These are phyloP conservation scores for Rhodotorula toruloides DNA, from an alignment of 768 basidiomycete genomes.

Conservation along the genomic window DNA sequence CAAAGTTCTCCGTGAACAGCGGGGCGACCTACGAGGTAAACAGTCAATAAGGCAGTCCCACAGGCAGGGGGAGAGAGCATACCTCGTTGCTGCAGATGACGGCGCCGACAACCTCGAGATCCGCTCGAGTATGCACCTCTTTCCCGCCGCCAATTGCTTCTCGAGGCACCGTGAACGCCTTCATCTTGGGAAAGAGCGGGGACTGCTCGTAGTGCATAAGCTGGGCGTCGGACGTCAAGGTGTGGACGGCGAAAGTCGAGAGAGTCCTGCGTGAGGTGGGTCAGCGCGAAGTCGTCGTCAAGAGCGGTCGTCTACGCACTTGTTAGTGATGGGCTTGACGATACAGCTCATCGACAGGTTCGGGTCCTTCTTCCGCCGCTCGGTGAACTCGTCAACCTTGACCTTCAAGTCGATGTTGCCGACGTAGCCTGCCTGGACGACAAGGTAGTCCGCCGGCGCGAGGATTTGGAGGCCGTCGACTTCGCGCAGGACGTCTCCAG, in stretches of 20 bases:
- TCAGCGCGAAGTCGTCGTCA: background rate
- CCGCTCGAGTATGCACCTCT: slow-evolving; percentile 79
- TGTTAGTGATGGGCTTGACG: slow-evolving; percentile 16
- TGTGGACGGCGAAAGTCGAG: slow-evolving; percentile 56
- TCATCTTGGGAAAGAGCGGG: slow-evolving; percentile 63
- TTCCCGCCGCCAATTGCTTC: slow-evolving; percentile 66
- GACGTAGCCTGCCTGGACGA: slow-evolving; percentile 85
- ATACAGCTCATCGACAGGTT: slow-evolving; percentile 79
- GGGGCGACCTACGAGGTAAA: slow-evolving; percentile 69
- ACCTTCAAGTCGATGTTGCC: slow-evolving; percentile 72
- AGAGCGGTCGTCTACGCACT: slow-evolving; percentile 18
- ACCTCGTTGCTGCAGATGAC: slow-evolving; percentile 94
- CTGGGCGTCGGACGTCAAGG: slow-evolving; percentile 70
- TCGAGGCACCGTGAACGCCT: slow-evolving; percentile 63
- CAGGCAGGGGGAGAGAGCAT: slow-evolving; percentile 30
- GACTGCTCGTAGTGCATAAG: slow-evolving; percentile 80
- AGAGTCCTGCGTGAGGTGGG: slow-evolving; percentile 2
- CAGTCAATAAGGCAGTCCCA: slow-evolving; percentile 3
- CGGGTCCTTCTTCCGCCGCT: slow-evolving; percentile 79
- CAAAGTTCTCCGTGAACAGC: slow-evolving; percentile 96
- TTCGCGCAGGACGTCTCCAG: slow-evolving; percentile 87
- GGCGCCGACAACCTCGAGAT: slow-evolving; percentile 80
- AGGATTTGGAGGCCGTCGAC: slow-evolving; percentile 87
- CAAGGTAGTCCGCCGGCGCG: slow-evolving; percentile 74
- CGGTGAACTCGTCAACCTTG: slow-evolving; percentile 51